Evolutionary conservation across 495 filamentous ascomycete species (phyloP), one percentile per base, ranked within the genome.

Genomic region (Hypoxylon lienhwacheense): DNA sequence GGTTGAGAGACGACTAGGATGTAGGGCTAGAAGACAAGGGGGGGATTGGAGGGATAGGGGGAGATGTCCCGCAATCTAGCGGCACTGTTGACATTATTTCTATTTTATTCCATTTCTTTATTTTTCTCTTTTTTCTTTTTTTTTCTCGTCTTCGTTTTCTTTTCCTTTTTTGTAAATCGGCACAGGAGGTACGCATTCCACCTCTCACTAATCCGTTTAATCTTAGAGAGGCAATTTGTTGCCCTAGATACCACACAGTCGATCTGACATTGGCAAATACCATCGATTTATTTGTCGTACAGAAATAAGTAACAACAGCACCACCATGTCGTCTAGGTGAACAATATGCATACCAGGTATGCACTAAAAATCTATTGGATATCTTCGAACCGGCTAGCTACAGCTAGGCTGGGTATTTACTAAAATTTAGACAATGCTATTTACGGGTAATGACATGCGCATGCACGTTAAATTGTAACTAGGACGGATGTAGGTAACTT

Each of bases 281-380:
- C 52, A 48, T 55, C 21, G 16, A 51, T 42, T 61, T 61, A 31
- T 61, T 61, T 55, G 58, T 61, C 52, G 42, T 36, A 61, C 58
- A 42, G 26, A 39, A 55, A 43, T 26, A 47, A 54, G 5, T 24
- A 45, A 44, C 33, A 54, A 39, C 24, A 21, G 16, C 29, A 24
- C n/a, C 10, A 32, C 19, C 48, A 25, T 10, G 55, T 47, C 19
- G 25, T 33, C 48, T 33, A 53, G 43, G 42, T 32, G 37, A 59
- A 26, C 14, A 43, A 16, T 8, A 15, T 31, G 17, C 48, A 53
- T 59, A 21, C 48, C 12, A 17, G 16, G 17, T 15, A 37, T 33
- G 28, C 28, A 14, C n/a, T 24, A 25, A 20, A 24, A 33, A 24
- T 54, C 16, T 36, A 60, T 60, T 60, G 56, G 56, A 35, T 41